phyloP scores from a whole-genome alignment of 768 basidiomycete species.

The Lepiota brunneoincarnata region DNA sequence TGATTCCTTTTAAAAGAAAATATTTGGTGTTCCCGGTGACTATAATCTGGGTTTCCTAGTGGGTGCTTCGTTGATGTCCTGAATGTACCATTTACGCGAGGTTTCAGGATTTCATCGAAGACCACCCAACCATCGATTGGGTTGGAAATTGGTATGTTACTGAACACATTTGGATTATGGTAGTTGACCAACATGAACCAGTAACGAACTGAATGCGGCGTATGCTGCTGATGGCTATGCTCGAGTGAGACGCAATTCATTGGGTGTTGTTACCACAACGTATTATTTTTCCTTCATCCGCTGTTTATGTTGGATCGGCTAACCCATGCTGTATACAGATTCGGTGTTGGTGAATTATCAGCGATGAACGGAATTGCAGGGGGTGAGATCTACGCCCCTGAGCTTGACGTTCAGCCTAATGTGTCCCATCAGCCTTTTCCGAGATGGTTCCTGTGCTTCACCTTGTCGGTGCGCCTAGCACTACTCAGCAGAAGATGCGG shows the following conservation, averaged over 20 bases:
- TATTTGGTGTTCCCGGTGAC: conserved; percentile 89
- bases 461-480: conserved; percentile 80
- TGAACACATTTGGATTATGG: not conserved
- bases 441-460: conserved; percentile 90
- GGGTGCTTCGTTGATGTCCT: conserved; percentile 6
- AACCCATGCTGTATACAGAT: conserved; percentile 35
- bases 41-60: conserved; percentile 74
- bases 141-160: conserved; percentile 72
- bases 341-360: conserved; percentile 89
- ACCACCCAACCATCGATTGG: conserved; percentile 76
- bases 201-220: conserved; percentile 82
- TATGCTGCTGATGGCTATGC: conserved; percentile 96
- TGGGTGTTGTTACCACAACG: conserved; percentile 55
- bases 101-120: conserved; percentile 75
- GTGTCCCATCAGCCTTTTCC: conserved; percentile 53
- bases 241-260: conserved; percentile 70
- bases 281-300: not conserved
- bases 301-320: too few relatives aligned
- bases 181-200: conserved; percentile 19
- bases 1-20: conserved; percentile 39
- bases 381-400: conserved; percentile 32
- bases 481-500: conserved; percentile 61
- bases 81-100: not conserved
- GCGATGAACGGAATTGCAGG: conserved; percentile 84
- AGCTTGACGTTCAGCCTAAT: not conserved